phyloP scores from a whole-genome alignment of 768 basidiomycete genomes.

The Hygrophorus pudorinus region DNA sequence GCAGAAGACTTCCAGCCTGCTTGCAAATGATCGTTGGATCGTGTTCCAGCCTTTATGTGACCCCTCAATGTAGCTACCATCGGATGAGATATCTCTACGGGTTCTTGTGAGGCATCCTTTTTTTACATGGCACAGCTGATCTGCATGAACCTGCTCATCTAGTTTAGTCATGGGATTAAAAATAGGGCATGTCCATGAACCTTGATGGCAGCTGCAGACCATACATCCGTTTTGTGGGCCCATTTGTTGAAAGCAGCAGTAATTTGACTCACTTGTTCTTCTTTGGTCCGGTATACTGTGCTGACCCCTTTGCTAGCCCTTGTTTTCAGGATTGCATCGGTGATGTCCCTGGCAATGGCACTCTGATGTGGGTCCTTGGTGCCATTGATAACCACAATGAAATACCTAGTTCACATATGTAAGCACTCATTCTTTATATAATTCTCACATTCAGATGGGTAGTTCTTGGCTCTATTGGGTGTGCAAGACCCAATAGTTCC shows the following conservation, averaged over 20 bases:
- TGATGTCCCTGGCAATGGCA: neutral
- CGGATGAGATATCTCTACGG: slow-evolving; percentile 13
- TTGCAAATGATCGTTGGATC: slow-evolving; percentile 12
- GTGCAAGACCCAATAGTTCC: neutral
- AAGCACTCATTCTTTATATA: neutral
- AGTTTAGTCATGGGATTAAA: neutral
- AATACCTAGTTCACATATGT: neutral
- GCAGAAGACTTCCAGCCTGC: slow-evolving; percentile 13
- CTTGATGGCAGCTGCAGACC: slow-evolving; percentile 1
- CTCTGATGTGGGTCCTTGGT: neutral
- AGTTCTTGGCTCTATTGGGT: neutral
- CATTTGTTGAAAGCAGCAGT: neutral
- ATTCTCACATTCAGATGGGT: no score
- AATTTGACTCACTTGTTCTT: neutral
- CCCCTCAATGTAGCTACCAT: slow-evolving; percentile 20
- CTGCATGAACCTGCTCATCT: slow-evolving; percentile 13
- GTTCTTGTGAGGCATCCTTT: slow-evolving; percentile 18
- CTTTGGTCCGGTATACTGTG: neutral
- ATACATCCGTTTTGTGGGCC: neutral
- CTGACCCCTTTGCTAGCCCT: neutral
- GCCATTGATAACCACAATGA: neutral
- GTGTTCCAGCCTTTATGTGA: slow-evolving; percentile 20
- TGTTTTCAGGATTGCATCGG: neutral
- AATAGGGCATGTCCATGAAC: neutral
- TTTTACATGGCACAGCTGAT: slow-evolving; percentile 18